Evolutionary conservation across 768 basidiomycete genomes (phyloP).

Genomic region (Lepiota venenata): DNA sequence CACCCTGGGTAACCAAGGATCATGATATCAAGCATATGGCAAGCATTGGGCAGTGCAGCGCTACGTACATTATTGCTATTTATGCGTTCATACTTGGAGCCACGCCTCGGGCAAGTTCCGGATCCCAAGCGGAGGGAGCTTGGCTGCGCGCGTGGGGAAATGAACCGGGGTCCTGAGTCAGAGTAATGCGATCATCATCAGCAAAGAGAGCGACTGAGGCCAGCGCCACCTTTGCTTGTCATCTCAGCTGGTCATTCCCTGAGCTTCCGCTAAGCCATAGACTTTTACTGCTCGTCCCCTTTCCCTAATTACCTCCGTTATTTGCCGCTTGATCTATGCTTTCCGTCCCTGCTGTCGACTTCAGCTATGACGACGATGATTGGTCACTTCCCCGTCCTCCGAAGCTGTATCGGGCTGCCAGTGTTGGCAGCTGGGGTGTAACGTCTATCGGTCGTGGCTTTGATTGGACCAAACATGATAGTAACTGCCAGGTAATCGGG

Average conservation of each 20-base stretch:
- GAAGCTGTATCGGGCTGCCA: conserved; percentile 56
- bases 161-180: conserved; percentile 8
- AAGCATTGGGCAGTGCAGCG: no score
- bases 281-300: background rate
- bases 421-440: conserved; percentile 81
- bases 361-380: conserved; percentile 68
- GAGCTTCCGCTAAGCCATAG: background rate
- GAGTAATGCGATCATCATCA: background rate
- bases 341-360: conserved; percentile 54
- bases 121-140: no score
- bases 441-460: conserved; percentile 84
- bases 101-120: no score
- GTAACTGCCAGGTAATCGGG: conserved; percentile 13
- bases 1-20: background rate
- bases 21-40: no score
- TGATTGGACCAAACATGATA: conserved; percentile 54
- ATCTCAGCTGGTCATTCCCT: background rate
- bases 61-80: no score
- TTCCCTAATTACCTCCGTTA: background rate
- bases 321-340: conserved; percentile 44
- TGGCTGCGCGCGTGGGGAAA: conserved; percentile 7
- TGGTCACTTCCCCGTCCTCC: conserved; percentile 54
- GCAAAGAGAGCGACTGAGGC: background rate
- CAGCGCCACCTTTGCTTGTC: conserved; percentile 2
- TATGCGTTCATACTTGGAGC: no score